These are phyloP conservation scores for Yamadazyma ubonensis DNA, from an alignment of 805 yeast genomes.

Conservation along the genomic window DNA sequence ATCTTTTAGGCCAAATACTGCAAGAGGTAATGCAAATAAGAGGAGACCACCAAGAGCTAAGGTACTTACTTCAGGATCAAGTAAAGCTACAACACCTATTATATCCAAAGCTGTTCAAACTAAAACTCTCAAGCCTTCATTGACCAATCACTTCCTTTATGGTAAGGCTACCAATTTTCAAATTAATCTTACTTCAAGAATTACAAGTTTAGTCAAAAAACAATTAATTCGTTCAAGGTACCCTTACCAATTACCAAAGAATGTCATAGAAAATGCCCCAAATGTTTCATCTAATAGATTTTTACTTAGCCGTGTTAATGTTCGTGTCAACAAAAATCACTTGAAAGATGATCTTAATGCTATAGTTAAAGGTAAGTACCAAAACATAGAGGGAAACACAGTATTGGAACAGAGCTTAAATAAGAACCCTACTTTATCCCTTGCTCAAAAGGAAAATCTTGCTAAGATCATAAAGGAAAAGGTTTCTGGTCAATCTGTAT, in stretches of 20 bases:
- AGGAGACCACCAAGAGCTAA: constrained; percentile 8
- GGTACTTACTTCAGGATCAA: neutral
- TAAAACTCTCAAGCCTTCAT: constrained; percentile 10
- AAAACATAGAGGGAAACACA: constrained; percentile 14
- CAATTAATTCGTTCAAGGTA: constrained; percentile 38
- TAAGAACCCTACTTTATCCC: constrained; percentile 28
- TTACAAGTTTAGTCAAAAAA: constrained; percentile 42
- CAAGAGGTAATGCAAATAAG: neutral
- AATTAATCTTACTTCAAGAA: constrained; percentile 29
- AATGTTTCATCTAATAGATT: constrained; percentile 26
- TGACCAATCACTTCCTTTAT: constrained; percentile 31
- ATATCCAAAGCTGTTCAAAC: constrained; percentile 11
- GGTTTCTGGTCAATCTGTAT: constrained; percentile 10
- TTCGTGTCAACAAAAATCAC: constrained; percentile 22
- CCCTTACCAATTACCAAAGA: constrained; percentile 39
- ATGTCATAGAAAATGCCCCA: constrained; percentile 24
- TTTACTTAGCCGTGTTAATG: constrained; percentile 27
- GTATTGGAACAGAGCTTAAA: constrained; percentile 14
- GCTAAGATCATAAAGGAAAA: constrained; percentile 22
- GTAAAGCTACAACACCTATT: neutral
- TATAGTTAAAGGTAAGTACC: constrained; percentile 32
- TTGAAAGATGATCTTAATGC: constrained; percentile 26
- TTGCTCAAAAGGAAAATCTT: constrained; percentile 28
- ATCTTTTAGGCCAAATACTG: neutral
- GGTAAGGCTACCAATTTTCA: constrained; percentile 35